A percentile compares a stretch with the other conserved stretches of the same genome.
phyloP scores from a whole-genome alignment of 2,329 filamentous ascomycete genomes.

The Aspergillus uvarum region DNA sequence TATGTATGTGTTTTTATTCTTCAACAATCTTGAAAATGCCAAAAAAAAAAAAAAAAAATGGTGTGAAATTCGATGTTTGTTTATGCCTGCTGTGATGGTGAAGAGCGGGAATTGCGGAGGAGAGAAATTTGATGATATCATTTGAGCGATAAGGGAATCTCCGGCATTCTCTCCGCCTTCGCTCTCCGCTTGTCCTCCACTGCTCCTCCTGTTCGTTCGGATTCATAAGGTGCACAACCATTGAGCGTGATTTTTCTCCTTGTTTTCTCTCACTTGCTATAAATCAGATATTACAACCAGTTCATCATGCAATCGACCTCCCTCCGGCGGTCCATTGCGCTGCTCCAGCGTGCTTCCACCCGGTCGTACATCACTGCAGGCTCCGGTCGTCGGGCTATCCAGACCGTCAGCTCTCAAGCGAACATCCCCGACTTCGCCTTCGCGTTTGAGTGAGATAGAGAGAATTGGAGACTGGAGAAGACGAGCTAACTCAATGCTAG shows the following conservation, averaged over 20 bases:
- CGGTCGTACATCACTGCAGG: slow-evolving; percentile 19
- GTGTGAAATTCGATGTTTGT: neutral
- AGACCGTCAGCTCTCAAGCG: slow-evolving; percentile 28
- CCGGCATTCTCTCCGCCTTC: neutral
- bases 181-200: neutral
- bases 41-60: no score
- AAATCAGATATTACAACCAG: neutral
- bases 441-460: slow-evolving; percentile 45
- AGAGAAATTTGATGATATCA: neutral
- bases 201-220: neutral
- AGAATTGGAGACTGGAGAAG: neutral
- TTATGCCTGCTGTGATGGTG: neutral
- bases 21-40: neutral
- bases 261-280: neutral
- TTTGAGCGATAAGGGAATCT: neutral
- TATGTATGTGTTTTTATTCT: neutral
- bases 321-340: slow-evolving; percentile 27
- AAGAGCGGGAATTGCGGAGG: neutral
- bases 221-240: neutral
- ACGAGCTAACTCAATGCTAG: slow-evolving; percentile 40
- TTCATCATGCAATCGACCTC: slow-evolving; percentile 28
- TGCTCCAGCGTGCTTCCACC: slow-evolving; percentile 26
- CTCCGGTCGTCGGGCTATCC: slow-evolving; percentile 26
- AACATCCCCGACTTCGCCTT: slow-evolving; percentile 44
- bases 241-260: neutral